Evolutionary conservation across 75 land plant genomes (phyloP), one percentile per base, ranked within the genome.

Genomic region (Chamaecyparis obtusa): DNA sequence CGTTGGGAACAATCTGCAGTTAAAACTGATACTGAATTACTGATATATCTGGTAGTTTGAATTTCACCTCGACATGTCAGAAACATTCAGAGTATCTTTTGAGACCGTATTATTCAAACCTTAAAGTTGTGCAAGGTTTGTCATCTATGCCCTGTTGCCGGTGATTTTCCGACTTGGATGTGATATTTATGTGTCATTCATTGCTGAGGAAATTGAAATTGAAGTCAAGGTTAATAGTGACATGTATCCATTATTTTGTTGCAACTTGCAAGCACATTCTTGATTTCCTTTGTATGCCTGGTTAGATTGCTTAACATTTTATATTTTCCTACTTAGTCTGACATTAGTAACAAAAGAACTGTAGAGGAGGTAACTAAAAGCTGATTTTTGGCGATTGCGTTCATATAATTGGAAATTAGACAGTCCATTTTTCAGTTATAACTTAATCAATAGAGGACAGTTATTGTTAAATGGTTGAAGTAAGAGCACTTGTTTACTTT

Each of bases 21-120:
- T 80, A 43, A 44, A n/a, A n/a, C n/a, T n/a, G n/a, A 80, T 8
- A 9, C 27, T 44, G 49, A 80, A n/a, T n/a, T 44, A 44, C 14
- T 9, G 83, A 80, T 80, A 80, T 44, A 80, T 80, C 49, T 21
- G 83, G 49, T 44, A n/a, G 49, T 80, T 80, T 80, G 83, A 80
- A 49, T 43, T 43, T 80, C 48, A 80, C 27, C 83, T 49, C 30
- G 27, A 80, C 83, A 21, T 44, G 30, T 44, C n/a, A 43, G 32
- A 80, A 80, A 10, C 49, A 27, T 80, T 80, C 44, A 7, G 83
- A 36, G 49, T 32, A 80, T 24, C 48, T 41, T 80, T 80, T 49
- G 13, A 80, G 49, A 80, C 48, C 44, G 44, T 80, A 80, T 32
- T 10, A 41, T 80, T 80, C 83, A 80, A 48, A 43, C 32, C 83